Conservation (phyloP, 2,329 filamentous ascomycete species). For the Fusarium cyanostomum region DNA sequence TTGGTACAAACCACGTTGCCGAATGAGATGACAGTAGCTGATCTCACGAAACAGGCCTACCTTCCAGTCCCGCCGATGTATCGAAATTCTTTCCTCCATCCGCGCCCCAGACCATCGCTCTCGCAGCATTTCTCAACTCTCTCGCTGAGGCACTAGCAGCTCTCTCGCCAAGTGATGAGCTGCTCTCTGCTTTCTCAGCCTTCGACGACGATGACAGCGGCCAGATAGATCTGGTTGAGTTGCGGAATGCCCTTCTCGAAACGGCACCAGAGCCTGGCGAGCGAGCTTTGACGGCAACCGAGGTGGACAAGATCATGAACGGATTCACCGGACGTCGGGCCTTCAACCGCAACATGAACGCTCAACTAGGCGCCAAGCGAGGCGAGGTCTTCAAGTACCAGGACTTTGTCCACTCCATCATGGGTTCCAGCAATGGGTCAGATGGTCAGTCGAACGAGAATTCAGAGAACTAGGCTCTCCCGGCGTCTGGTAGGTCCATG, state of each 20-base stretch:
- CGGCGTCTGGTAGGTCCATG: neutral
- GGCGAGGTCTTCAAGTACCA: slow-evolving; percentile 94
- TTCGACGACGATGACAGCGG: slow-evolving; percentile 97
- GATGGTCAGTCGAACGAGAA: slow-evolving; percentile 47
- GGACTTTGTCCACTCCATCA: slow-evolving; percentile 83
- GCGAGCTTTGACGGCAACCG: slow-evolving; percentile 70
- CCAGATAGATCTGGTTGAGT: slow-evolving; percentile 83
- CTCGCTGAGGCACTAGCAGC: slow-evolving; percentile 78
- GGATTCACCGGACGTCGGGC: slow-evolving; percentile 87
- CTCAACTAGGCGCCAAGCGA: slow-evolving; percentile 66
- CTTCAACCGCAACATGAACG: slow-evolving; percentile 72
- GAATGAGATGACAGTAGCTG: neutral
- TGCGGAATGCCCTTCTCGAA: slow-evolving; percentile 83
- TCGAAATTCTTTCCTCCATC: slow-evolving; percentile 83
- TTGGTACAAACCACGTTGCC: slow-evolving; percentile 63
- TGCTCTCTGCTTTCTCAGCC: slow-evolving; percentile 89
- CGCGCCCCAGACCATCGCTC: slow-evolving; percentile 76
- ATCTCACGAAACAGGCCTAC: slow-evolving; percentile 67
- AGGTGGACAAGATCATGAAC: slow-evolving; percentile 87
- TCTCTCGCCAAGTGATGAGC: slow-evolving; percentile 80
- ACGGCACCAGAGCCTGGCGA: slow-evolving; percentile 81
- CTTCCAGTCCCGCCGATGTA: slow-evolving; percentile 75
- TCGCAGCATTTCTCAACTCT: slow-evolving; percentile 86
- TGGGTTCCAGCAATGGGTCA: slow-evolving; percentile 60
- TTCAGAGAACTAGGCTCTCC: slow-evolving; percentile 33